Conservation (phyloP, 2,329 filamentous ascomycete species). For the Xylaria sp. region DNA sequence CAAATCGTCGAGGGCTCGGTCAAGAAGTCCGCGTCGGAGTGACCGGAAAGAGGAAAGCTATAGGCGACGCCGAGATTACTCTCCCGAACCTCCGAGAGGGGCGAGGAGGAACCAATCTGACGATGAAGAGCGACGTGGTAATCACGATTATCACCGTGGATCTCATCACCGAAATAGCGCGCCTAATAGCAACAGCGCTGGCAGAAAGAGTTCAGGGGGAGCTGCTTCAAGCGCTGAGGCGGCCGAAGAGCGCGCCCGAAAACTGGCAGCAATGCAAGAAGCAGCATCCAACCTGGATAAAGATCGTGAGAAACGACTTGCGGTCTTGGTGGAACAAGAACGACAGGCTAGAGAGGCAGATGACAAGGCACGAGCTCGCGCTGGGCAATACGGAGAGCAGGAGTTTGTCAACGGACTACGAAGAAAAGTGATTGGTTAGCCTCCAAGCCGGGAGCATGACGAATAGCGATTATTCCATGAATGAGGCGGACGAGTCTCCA, state of each 20-base stretch:
- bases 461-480: not conserved
- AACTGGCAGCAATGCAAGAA: constrained; percentile 67
- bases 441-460: not conserved
- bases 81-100: constrained; percentile 23
- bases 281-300: constrained; percentile 64
- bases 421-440: constrained; percentile 40
- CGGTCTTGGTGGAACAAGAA: constrained; percentile 61
- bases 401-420: constrained; percentile 61
- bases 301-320: constrained; percentile 64
- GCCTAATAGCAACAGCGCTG: constrained; percentile 22
- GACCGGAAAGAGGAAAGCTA: constrained; percentile 31
- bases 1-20: constrained; percentile 29
- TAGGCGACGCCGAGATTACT: constrained; percentile 31
- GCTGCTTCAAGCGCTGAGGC: constrained; percentile 14
- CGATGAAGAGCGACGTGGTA: constrained; percentile 21
- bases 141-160: constrained; percentile 26
- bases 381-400: constrained; percentile 56
- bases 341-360: constrained; percentile 60
- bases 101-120: constrained; percentile 23
- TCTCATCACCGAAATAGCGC: constrained; percentile 17
- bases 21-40: constrained; percentile 30
- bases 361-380: constrained; percentile 53
- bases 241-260: constrained; percentile 55
- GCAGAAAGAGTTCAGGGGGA: constrained; percentile 15
- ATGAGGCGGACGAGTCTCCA: not conserved